Evolutionary conservation across 768 basidiomycete species (phyloP).

Genomic region (Leccinum imitatum): DNA sequence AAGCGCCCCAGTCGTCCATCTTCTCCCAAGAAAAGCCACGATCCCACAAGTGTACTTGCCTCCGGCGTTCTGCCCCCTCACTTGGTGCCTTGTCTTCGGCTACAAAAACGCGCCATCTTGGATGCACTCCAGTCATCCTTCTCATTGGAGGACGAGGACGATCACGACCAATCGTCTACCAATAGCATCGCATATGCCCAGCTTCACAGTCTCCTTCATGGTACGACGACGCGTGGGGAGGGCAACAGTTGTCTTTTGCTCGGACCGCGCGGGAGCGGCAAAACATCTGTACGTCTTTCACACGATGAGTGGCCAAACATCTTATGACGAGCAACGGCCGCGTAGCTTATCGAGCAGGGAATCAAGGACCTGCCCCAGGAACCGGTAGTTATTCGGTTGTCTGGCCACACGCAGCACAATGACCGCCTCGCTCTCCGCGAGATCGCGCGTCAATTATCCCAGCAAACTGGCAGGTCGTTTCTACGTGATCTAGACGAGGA

Average conservation of each 20-base stretch:
- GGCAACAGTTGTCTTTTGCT: constrained; percentile 91
- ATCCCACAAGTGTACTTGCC: constrained; percentile 5
- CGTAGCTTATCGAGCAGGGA: constrained; percentile 61
- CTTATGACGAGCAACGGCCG: constrained; percentile 2
- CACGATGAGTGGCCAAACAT: background rate
- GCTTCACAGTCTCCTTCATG: constrained; percentile 61
- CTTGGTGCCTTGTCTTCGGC: constrained; percentile 45
- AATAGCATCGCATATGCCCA: constrained; percentile 57
- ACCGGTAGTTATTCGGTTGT: constrained; percentile 78
- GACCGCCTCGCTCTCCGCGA: constrained; percentile 92
- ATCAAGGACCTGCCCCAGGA: constrained; percentile 44
- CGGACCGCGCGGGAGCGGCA: constrained; percentile 85
- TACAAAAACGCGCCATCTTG: constrained; percentile 60
- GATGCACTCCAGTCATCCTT: constrained; percentile 39
- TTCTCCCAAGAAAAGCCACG: constrained; percentile 16
- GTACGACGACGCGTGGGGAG: constrained; percentile 78
- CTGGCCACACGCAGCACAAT: constrained; percentile 80
- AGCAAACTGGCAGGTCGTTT: constrained; percentile 69
- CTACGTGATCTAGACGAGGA: constrained; percentile 37
- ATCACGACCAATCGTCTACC: constrained; percentile 39
- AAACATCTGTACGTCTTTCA: constrained; percentile 57
- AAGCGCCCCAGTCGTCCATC: constrained; percentile 8
- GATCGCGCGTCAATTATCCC: constrained; percentile 79
- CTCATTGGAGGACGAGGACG: constrained; percentile 26
- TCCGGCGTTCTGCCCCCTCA: constrained; percentile 37